Base-by-base conservation (phyloP, 2,329 filamentous ascomycete genomes). In the Cercospora sp. region DNA sequence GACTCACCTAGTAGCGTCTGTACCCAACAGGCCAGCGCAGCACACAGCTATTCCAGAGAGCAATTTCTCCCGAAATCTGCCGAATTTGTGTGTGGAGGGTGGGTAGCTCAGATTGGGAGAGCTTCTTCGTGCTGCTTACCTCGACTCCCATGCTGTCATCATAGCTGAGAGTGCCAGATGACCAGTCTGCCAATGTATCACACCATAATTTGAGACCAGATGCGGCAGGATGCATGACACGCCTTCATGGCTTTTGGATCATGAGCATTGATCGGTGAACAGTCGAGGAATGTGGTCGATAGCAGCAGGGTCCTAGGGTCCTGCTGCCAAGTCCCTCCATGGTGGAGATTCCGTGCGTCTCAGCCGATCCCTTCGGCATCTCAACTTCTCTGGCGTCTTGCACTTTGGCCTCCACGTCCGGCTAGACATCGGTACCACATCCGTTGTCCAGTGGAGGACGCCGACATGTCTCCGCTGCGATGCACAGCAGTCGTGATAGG, bases 1-100 rank as follows among this genome's bases (percentile, higher is more conserved):
- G 28, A 59, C 7, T 37, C 53, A 66, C 24, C 13, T 63, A 66
- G 51, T 51, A 45, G 65, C 53, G 66, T 59, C 28, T 18, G 4
- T 37, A 13, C 18, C 30, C 30, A 59, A 8, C 55, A 59, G 21
- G 59, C 28, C 55, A 49, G 37, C 51, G 57, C 32, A 59, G 63
- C n/a, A 49, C 24, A 49, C 9, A 10, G n/a, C 21, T 26, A 6
- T 5, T 62, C 37, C 26, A 24, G 34, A 53, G 21, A 53, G 49
- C 18, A 37, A n/a, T 43, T 61, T 43, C 58, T 49, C 37, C 60
- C 60, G 60, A 28, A 13, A 45, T 62, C 40, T 30, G 43, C 60
- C 60, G 37, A 32, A 51, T 28, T 28, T n/a, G 26, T 16, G 59
- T 30, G 59, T 40, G 37, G 21, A 45, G 37, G 8, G 59, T 37